Evolutionary conservation across 345 rosid species (phyloP).

Genomic region (Citrus maxima): DNA sequence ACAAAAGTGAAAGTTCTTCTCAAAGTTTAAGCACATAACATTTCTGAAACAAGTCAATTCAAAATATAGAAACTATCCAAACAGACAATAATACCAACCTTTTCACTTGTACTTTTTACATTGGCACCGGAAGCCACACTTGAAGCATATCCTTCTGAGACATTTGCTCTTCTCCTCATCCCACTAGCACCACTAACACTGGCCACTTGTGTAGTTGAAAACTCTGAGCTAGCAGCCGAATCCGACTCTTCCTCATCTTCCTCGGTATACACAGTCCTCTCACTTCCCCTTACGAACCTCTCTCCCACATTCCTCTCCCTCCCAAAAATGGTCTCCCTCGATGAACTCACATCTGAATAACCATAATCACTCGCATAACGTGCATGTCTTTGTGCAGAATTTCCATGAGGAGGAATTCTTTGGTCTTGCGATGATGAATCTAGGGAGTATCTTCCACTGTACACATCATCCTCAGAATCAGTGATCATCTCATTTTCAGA

Average conservation of each 20-base stretch:
- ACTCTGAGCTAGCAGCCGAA: constrained; percentile 82
- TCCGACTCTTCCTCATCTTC: constrained; percentile 77
- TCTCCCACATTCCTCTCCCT: constrained; percentile 27
- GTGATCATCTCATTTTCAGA: constrained; percentile 62
- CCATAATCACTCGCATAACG: constrained; percentile 45
- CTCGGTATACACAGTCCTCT: constrained; percentile 44
- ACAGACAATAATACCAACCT: constrained; percentile 39
- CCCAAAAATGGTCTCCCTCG: constrained; percentile 61
- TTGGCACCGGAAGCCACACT: constrained; percentile 42
- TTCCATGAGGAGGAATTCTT: constrained; percentile 35
- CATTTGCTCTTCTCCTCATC: constrained; percentile 39
- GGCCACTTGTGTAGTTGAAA: constrained; percentile 52
- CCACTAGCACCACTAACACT: constrained; percentile 42
- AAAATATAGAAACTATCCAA: background rate
- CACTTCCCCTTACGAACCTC: constrained; percentile 31
- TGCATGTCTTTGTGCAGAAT: constrained; percentile 26
- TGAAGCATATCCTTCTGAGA: constrained; percentile 54
- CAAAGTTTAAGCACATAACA: background rate
- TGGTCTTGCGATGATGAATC: constrained; percentile 74
- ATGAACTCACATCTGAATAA: constrained; percentile 83
- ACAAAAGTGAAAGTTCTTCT: background rate
- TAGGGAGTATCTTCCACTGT: constrained; percentile 43
- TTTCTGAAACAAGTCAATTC: background rate
- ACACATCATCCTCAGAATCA: constrained; percentile 65
- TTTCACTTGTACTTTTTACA: constrained; percentile 27